Conservation (phyloP, 371 early-diverging fungal genomes). For the Rhizomucor pusillus region DNA sequence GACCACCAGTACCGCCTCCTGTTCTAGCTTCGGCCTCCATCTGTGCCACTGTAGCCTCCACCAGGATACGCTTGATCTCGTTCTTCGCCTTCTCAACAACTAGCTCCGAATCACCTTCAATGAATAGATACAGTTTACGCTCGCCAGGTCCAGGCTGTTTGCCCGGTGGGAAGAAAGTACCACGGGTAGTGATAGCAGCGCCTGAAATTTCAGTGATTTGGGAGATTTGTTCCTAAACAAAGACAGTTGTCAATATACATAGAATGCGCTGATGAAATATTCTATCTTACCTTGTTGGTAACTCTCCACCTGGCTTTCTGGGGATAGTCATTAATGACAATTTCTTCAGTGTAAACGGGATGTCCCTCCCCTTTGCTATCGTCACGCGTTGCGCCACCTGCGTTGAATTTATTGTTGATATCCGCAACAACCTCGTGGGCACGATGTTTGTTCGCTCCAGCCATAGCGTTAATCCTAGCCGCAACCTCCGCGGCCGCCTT, state of each 20-base stretch:
- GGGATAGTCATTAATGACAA: constrained; percentile 97
- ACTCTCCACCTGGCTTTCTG: constrained; percentile 96
- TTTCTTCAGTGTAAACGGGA: constrained; percentile 73
- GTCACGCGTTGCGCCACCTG: constrained; percentile 12
- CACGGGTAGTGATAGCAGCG: constrained; percentile 93
- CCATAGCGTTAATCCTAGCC: constrained; percentile 44
- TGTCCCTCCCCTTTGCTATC: constrained; percentile 28
- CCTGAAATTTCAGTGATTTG: constrained; percentile 90
- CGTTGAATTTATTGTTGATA: constrained; percentile 25
- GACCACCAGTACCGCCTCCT: constrained; percentile 37
- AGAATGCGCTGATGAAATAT: neutral
- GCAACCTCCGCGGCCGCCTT: constrained; percentile 46
- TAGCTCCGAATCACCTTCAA: constrained; percentile 91
- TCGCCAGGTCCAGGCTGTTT: constrained; percentile 74
- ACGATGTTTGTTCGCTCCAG: constrained; percentile 18
- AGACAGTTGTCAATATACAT: constrained; percentile 1
- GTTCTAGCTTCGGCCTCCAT: constrained; percentile 70
- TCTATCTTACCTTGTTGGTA: constrained; percentile 77
- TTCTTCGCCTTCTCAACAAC: constrained; percentile 89
- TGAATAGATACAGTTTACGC: constrained; percentile 90
- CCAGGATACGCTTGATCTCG: constrained; percentile 89
- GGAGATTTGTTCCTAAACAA: constrained; percentile 75
- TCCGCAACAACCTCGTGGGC: constrained; percentile 32
- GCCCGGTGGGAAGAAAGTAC: constrained; percentile 84
- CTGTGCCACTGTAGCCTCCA: constrained; percentile 78